Evolutionary conservation across 73 alveolate genomes (phyloP), one percentile per base, ranked within the genome.

Genomic region (Paramecium biaurelia): DNA sequence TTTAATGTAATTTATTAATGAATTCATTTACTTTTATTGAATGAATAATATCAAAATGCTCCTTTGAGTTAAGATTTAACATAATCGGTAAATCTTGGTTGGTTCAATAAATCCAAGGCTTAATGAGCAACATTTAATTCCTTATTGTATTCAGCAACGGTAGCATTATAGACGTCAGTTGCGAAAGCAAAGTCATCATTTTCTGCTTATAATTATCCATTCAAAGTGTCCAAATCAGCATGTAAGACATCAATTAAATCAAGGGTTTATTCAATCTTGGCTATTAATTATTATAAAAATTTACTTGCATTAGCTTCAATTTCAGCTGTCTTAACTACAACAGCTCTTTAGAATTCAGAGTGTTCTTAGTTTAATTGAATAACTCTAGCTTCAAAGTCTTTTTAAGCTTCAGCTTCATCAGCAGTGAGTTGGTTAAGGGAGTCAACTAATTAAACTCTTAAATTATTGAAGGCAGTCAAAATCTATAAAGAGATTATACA

Each of bases 351-450:
- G 90, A 79, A 79, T 32, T 79, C 90, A 14, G 90, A 26, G 21
- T 79, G 90, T 21, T 79, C 90, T 30, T 32, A 28, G 30, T 79
- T 45, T 21, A 79, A 79, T 79, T 79, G 47, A 15, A 38, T 23
- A 6, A 79, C 90, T 79, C 90, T 79, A 2, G 70, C 90, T 20
- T 43, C 90, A 45, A 42, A 79, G 37, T 79, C 90, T 11, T 58
- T 18, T 79, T 79, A 45, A 12, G 90, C 90, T 23, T 38, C 70
- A 79, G 90, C 90, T 45, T 79, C 90, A 79, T 79, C 90, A 43
- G 90, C 90, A 10, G 90, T 79, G 42, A 24, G 43, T 58, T 58
- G 18, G 57, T 43, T 79, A 26, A 79, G 49, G 4, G 90, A 79
- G 26, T 79, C 74, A 47, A 79, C 90, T 45, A 79, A 79, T 79